Evolutionary conservation across 805 yeast species (phyloP), one percentile per base, ranked within the genome.

Genomic region (Maudiozyma barnettii): DNA sequence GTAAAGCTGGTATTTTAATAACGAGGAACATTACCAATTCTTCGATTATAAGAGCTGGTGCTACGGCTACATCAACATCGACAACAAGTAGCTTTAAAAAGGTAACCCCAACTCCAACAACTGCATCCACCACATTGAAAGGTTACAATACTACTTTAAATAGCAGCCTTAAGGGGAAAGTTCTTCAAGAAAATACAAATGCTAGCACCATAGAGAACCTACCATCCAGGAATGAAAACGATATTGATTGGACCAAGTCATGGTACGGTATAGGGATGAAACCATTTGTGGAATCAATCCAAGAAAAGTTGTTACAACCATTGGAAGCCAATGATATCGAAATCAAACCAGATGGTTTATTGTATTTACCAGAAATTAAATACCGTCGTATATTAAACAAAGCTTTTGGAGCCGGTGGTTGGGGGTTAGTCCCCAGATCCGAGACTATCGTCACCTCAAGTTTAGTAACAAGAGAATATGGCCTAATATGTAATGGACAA

Each of bases 331-430:
- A 74, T 23, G 97, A 91, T 55, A 80, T 93, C 45, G 99, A 93
- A 63, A 84, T 93, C 54, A 93, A 91, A 51, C 98, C 98, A 0
- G 99, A 93, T 64, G 98, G 98, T 14, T 70, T 93, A 44, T 65
- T 93, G 7, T 93, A 87, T 58, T 70, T 93, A 41, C 99, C 99
- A 0, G 99, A 93, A 64, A 93, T 93, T 67, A 91, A 91, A 63
- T 93, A 93, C 63, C 77, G 99, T 54, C 76, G 99, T 41, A 82
- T 90, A 20, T 67, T 93, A 54, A 91, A 91, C 66, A 74, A 74
- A 36, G 95, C 98, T 0, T 91, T 93, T 71, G 99, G 99, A 3
- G 96, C 99, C 6, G 99, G 99, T 23, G 97, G 95, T 1, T 93
- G 99, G 99, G 98, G 98, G 0, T 71, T 93, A 47, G 96, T 95